Conservation (phyloP, 768 basidiomycete genomes). For the Steccherinum ochraceum region DNA sequence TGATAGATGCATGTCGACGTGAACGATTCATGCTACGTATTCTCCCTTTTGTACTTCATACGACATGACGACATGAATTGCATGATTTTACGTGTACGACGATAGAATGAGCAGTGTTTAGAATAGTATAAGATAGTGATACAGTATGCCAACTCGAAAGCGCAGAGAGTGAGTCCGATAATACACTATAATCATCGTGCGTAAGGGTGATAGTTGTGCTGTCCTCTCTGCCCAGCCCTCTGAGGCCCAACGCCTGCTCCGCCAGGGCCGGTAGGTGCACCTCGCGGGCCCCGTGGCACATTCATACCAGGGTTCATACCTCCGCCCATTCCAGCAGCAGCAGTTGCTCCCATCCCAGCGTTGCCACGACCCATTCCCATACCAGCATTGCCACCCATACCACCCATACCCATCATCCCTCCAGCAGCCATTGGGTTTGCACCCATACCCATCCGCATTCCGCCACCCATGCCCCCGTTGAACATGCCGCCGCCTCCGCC, state of each 20-base stretch:
- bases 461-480: conserved; percentile 29
- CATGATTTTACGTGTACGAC: too few species aligned
- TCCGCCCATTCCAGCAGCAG: conserved; percentile 6
- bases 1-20: conserved; percentile 29
- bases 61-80: too few species aligned
- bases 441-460: conserved; percentile 31
- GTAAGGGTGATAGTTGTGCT: conserved; percentile 80
- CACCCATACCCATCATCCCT: conserved; percentile 33
- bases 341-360: conserved; percentile 8
- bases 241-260: conserved; percentile 62
- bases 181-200: conserved; percentile 40
- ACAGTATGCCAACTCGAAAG: background rate
- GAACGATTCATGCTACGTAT: background rate
- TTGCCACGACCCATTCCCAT: conserved; percentile 28
- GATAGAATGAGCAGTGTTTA: background rate
- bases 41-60: background rate
- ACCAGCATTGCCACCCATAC: conserved; percentile 24
- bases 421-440: conserved; percentile 29
- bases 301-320: conserved; percentile 17
- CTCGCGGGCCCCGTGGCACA: conserved; percentile 56
- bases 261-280: conserved; percentile 46
- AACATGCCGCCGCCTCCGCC: conserved; percentile 21
- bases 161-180: background rate
- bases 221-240: conserved; percentile 62
- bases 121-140: background rate